Evolutionary conservation across 73 alveolate species (phyloP).

Genomic region (Blepharisma japonicum): DNA sequence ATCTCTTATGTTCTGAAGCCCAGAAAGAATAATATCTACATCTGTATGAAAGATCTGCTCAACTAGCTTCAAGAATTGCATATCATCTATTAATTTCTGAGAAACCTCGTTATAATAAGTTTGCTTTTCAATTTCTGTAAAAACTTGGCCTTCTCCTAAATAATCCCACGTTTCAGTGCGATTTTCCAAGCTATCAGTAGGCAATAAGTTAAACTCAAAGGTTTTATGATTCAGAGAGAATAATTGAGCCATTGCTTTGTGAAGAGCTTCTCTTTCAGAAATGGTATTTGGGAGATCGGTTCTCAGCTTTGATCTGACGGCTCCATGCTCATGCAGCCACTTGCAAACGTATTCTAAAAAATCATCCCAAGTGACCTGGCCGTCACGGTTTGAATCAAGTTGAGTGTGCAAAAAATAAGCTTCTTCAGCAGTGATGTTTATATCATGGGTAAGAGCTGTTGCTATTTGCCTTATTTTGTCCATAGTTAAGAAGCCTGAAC

Average conservation of each 20-base stretch:
- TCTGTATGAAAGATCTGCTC: neutral
- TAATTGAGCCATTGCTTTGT: neutral
- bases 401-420: no score
- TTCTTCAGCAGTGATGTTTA: neutral
- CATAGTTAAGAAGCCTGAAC: neutral
- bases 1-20: neutral
- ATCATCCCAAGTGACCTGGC: neutral
- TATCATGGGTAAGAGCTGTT: neutral
- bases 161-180: constrained; percentile 29
- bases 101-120: neutral
- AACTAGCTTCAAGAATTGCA: neutral
- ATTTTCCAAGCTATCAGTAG: neutral
- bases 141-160: constrained; percentile 15
- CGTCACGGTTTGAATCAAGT: neutral
- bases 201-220: neutral
- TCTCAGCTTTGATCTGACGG: neutral
- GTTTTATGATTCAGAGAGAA: neutral
- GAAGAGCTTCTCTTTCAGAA: neutral
- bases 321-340: neutral
- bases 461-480: neutral
- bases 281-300: neutral
- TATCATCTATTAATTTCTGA: neutral
- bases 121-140: neutral
- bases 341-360: neutral
- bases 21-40: neutral